Base-by-base conservation (phyloP, 1,284 basidiomycete species). In the Vanrija pseudolonga region DNA sequence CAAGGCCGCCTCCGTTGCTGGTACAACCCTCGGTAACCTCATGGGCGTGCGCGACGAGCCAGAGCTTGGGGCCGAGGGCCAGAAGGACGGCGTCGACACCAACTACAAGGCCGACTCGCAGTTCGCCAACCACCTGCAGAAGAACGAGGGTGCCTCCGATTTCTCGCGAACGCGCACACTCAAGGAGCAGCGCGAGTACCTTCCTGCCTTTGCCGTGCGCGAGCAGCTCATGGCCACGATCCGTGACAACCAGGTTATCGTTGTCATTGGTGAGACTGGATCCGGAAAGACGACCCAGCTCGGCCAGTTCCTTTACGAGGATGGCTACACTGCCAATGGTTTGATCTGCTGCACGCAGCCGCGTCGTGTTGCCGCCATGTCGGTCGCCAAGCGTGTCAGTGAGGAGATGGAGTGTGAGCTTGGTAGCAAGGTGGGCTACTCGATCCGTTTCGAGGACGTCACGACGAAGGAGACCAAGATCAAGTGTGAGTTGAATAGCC, bases 31-130 rank as follows among this genome's bases (percentile, higher is more conserved):
- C 8, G 96, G 96, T 15, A 98, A 99, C 74, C 88, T 98, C 60
- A 91, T 97, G 84, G 96, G 96, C 20, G 91, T 98, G 26, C 90
- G 90, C 73, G 92, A 97, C 60, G 91, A 96, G 66, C 92, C 95
- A 51, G 69, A 74, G 46, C 65, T 76, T 2, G 76, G 74, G 5
- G 65, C 64, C 39, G 69, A 86, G 84, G 86, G 85, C 1, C 86
- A 80, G 50, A 69, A 69, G 48, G 78, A 74, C 17, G 83, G 82
- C 40, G 84, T 81, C 0, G 83, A 83, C 40, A 83, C 85, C 47
- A 84, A 89, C 69, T 93, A 91, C 74, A 94, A 88, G 72, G 89
- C 90, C 26, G 96, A 96, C 53, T 96, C 92, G 2, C 94, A 98
- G 74, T 99, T 98, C 72, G 92, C 95, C 7, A 83, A 83, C 4